Percentiles rank a stretch among this genome's conserved stretches.
phyloP scores from a whole-genome alignment of 495 filamentous ascomycete species.

The Emericellopsis terricola region DNA sequence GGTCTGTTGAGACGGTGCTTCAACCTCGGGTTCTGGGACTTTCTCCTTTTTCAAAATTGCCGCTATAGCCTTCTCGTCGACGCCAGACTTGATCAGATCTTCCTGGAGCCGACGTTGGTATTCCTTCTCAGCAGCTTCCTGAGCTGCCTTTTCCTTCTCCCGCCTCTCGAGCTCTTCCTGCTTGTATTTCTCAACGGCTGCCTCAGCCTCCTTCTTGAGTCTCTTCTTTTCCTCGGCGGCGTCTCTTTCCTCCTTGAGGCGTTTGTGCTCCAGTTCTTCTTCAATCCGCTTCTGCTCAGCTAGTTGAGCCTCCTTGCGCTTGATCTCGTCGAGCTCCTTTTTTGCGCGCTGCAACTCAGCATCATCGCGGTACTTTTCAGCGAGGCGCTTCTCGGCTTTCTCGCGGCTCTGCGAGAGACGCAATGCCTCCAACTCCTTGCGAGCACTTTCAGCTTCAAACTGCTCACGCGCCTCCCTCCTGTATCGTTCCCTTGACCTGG shows the following conservation, averaged over 20 bases:
- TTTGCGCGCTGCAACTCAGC: constrained; percentile 18
- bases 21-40: constrained; percentile 16
- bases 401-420: constrained; percentile 6
- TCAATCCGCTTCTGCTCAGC: constrained; percentile 27
- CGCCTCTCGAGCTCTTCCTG: constrained; percentile 31
- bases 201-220: constrained; percentile 30
- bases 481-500: constrained; percentile 5
- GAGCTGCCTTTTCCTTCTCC: constrained; percentile 23
- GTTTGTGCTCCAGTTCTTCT: constrained; percentile 35
- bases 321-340: constrained; percentile 25
- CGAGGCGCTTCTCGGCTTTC: constrained; percentile 24
- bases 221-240: constrained; percentile 20
- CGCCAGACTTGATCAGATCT: constrained; percentile 28
- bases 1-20: constrained; percentile 2
- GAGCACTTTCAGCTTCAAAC: constrained; percentile 14
- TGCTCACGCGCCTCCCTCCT: constrained; percentile 10
- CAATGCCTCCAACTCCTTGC: constrained; percentile 15
- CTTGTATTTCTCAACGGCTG: constrained; percentile 37
- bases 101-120: constrained; percentile 29
- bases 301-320: constrained; percentile 15
- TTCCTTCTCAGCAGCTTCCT: constrained; percentile 30
- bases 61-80: constrained; percentile 32
- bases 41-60: constrained; percentile 33
- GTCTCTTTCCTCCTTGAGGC: constrained; percentile 35
- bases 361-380: constrained; percentile 11